Evolutionary conservation across 2,329 filamentous ascomycete genomes (phyloP).

Genomic region (Penicillium polonicum): DNA sequence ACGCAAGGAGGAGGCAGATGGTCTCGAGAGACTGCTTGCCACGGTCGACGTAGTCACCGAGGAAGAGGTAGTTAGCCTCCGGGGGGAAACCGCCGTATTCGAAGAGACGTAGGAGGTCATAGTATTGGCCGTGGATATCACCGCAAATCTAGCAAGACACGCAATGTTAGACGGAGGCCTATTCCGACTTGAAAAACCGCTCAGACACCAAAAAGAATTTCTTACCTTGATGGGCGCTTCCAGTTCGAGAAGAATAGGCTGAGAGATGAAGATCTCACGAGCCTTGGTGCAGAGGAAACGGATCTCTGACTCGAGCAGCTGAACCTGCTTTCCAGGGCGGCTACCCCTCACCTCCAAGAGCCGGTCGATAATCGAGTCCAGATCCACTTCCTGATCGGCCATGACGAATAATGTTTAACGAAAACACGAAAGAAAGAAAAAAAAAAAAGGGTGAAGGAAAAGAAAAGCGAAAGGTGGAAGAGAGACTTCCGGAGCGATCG

Average conservation of each 20-base stretch:
- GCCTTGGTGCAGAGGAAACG: conserved; percentile 97
- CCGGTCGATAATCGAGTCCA: conserved; percentile 99
- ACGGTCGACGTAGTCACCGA: conserved; percentile 97
- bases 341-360: conserved; percentile 96
- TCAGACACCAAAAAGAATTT: background rate
- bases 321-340: conserved; percentile 96
- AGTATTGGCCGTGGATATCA: conserved; percentile 99
- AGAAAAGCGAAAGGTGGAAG: conserved; percentile 29
- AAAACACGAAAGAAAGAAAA: conserved; percentile 26
- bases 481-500: conserved; percentile 31
- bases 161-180: conserved; percentile 16
- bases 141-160: conserved; percentile 77
- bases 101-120: conserved; percentile 93
- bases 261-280: conserved; percentile 98
- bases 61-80: conserved; percentile 98
- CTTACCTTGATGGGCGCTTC: conserved; percentile 97
- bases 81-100: conserved; percentile 98
- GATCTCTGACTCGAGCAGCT: conserved; percentile 94
- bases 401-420: conserved; percentile 52
- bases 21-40: conserved; percentile 99
- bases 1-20: conserved; percentile 91
- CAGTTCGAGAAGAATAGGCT: conserved; percentile 94
- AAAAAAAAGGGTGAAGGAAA: conserved; percentile 18
- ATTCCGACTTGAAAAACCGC: background rate
- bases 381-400: conserved; percentile 86